These are phyloP conservation scores for Suillus clintonianus DNA, from an alignment of 768 basidiomycete species.

Conservation along the genomic window DNA sequence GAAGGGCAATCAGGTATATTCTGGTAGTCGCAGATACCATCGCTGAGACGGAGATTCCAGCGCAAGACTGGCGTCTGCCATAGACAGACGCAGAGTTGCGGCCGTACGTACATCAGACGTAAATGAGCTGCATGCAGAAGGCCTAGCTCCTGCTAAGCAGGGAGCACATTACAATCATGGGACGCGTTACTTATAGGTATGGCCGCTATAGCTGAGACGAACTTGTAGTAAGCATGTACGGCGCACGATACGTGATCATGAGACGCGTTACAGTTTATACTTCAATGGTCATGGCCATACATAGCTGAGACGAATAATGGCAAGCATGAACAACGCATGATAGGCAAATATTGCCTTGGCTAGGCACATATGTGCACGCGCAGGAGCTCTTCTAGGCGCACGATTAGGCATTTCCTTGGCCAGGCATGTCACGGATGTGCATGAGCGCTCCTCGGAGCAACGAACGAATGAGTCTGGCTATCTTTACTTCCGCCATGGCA, in stretches of 20 bases:
- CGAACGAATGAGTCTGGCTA: neutral
- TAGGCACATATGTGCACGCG: no score
- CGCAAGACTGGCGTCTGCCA: neutral
- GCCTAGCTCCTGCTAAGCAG: neutral
- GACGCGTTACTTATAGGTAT: no score
- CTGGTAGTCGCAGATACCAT: constrained; percentile 18
- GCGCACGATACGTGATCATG: neutral
- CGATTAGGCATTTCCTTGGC: neutral
- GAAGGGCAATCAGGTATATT: constrained; percentile 27
- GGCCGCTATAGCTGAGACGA: no score
- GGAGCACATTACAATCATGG: neutral
- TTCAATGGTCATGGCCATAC: neutral
- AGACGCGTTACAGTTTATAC: neutral
- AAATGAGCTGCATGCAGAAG: neutral
- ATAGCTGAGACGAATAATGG: neutral
- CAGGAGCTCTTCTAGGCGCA: neutral
- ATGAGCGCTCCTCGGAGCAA: neutral
- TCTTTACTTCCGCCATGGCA: constrained; percentile 18
- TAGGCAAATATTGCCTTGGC: no score
- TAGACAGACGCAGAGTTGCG: neutral
- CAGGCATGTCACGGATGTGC: neutral
- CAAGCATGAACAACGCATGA: no score
- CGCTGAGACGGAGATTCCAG: neutral
- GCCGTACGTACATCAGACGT: neutral
- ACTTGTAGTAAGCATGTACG: neutral